Evolutionary conservation across 805 yeast species (phyloP), one percentile per base, ranked within the genome.

Genomic region (Nakazawaea ishiwadae): DNA sequence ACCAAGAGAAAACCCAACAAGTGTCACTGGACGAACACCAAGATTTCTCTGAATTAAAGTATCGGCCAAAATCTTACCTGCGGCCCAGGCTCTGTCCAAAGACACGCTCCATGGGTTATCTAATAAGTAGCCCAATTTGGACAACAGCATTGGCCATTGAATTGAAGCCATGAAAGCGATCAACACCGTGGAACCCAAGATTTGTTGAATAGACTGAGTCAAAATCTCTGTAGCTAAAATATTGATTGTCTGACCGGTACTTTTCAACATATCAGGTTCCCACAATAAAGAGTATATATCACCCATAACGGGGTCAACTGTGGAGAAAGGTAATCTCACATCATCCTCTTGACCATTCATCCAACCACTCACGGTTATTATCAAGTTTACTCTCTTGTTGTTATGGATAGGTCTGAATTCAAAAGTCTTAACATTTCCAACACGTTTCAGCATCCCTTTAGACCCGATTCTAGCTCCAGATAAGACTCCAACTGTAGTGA

Each of bases 51-150:
- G 74, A 44, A 90, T 77, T 31, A 93, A 65, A 0, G 96, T 88
- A 58, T 93, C 98, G 0, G 99, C 98, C 39, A 93, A 62, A 34
- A 93, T 79, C 42, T 79, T 67, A 4, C 99, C 99, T 0, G 97
- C 96, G 32, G 89, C 75, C 98, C 97, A 91, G 0, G 99, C 99
- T 45, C 99, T 73, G 60, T 91, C 98, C 44, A 93, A 67, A 0
- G 98, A 90, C 4, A 93, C 98, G 55, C 84, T 91, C 99, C 99
- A 93, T 0, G 99, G 99, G 54, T 93, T 93, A 55, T 93, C 99
- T 20, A 93, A 71, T 21, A 93, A 63, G 51, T 93, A 93, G 2
- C 96, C 84, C 31, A 93, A 68, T 54, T 93, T 93, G 0, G 97
- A 79, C 29, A 93, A 69, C 50, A 84, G 82, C 90, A 93, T 83